Evolutionary conservation across 139 green algal genomes (phyloP).

Genomic region (Coccomyxa sp.): DNA sequence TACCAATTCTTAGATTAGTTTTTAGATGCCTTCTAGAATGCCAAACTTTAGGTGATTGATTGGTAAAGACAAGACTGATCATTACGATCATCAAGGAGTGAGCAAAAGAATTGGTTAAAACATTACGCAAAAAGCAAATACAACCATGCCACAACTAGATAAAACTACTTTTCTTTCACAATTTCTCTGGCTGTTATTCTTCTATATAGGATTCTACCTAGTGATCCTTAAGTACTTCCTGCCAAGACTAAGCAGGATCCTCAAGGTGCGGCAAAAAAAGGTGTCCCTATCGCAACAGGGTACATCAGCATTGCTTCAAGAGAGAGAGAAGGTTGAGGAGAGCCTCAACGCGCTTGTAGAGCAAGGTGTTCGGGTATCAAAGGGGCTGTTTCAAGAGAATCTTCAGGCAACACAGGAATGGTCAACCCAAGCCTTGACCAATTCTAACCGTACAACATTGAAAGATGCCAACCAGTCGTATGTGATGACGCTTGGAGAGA

Average conservation of each 20-base stretch:
- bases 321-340: conserved; percentile 10
- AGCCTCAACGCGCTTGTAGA: conserved; percentile 15
- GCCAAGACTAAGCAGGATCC: conserved; percentile 45
- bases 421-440: conserved; percentile 17
- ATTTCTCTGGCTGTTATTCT: conserved; percentile 54
- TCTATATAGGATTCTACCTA: conserved; percentile 40
- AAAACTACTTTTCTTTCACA: conserved; percentile 54
- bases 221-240: conserved; percentile 38
- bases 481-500: conserved; percentile 19
- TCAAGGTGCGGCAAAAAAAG: conserved; percentile 40
- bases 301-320: conserved; percentile 10
- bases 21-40: too few relatives aligned
- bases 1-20: too few relatives aligned
- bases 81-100: background rate
- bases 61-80: background rate
- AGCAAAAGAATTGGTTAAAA: conserved; percentile 7
- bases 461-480: conserved; percentile 13
- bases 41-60: conserved; percentile 10
- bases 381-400: conserved; percentile 17
- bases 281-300: conserved; percentile 26
- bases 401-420: conserved; percentile 22
- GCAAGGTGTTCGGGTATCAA: conserved; percentile 22
- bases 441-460: conserved; percentile 23
- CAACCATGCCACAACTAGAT: conserved; percentile 30
- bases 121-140: conserved; percentile 18